A percentile compares a stretch with the other conserved stretches of the same genome.
Evolutionary conservation across 768 basidiomycete species (phyloP).

Genomic region (Pleurotus eryngii): DNA sequence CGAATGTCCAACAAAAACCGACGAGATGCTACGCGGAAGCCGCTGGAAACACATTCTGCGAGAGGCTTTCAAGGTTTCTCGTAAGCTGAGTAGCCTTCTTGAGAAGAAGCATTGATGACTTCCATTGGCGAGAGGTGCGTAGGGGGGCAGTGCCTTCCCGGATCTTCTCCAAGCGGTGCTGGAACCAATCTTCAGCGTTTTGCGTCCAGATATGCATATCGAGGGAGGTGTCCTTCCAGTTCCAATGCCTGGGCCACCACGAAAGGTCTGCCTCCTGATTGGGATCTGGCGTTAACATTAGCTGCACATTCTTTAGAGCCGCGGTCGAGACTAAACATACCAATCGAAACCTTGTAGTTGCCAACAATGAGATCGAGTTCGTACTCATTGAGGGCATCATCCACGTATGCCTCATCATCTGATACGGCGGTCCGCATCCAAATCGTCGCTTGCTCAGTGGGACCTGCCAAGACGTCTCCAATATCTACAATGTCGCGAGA

Average conservation of each 20-base stretch:
- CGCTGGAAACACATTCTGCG: too few relatives aligned
- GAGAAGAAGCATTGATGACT: background rate
- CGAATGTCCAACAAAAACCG: too few relatives aligned
- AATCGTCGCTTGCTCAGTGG: conserved; percentile 10
- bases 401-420: conserved; percentile 10
- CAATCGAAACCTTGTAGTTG: conserved; percentile 18
- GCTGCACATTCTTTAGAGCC: background rate
- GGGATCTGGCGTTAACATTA: background rate
- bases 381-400: conserved; percentile 18
- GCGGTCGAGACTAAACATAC: conserved; percentile 7
- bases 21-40: too few relatives aligned
- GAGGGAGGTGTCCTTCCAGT: conserved; percentile 7
- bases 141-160: background rate
- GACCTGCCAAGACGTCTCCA: conserved; percentile 14
- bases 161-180: background rate
- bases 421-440: background rate
- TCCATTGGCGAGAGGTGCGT: conserved; percentile 1
- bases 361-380: conserved; percentile 20
- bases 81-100: background rate
- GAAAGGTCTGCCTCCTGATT: background rate
- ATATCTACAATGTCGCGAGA: conserved; percentile 10
- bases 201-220: conserved; percentile 15
- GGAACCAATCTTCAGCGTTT: conserved; percentile 19
- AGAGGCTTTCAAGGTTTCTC: background rate
- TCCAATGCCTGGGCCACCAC: conserved; percentile 17